A percentile compares a stretch with the other conserved stretches of the same genome.
Conservation (phyloP, 345 rosid species). For the Gossypium australe region DNA sequence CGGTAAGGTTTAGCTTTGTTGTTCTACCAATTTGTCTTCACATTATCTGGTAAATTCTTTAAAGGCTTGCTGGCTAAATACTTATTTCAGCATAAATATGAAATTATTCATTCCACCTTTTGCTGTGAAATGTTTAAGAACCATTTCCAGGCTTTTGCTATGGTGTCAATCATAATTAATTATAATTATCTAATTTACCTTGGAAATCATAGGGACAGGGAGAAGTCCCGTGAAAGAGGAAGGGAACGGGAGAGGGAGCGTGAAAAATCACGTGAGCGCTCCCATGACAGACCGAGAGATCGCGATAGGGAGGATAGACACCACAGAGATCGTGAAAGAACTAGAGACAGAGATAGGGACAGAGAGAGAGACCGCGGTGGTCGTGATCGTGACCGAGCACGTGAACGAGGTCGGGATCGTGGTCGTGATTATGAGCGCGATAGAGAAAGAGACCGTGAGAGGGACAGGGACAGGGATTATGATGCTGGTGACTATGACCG, state of each 20-base stretch:
- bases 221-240: constrained; percentile 77
- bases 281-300: constrained; percentile 75
- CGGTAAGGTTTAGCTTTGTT: constrained; percentile 37
- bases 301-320: constrained; percentile 88
- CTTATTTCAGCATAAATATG: neutral
- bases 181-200: constrained; percentile 4
- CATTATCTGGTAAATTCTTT: neutral
- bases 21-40: neutral
- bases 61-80: neutral
- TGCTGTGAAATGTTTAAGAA: neutral
- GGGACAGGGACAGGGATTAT: constrained; percentile 41
- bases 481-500: constrained; percentile 45
- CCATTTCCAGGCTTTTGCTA: neutral
- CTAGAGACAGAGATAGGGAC: constrained; percentile 55
- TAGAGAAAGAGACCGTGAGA: constrained; percentile 44
- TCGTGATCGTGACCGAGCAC: constrained; percentile 36
- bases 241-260: constrained; percentile 67
- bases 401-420: constrained; percentile 39
- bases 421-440: constrained; percentile 43
- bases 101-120: neutral
- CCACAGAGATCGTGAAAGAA: constrained; percentile 70
- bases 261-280: constrained; percentile 68
- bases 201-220: constrained; percentile 35
- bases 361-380: constrained; percentile 40
- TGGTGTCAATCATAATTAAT: neutral